phyloP scores from a whole-genome alignment of 2,329 filamentous ascomycete genomes.

The Fusarium albidum region DNA sequence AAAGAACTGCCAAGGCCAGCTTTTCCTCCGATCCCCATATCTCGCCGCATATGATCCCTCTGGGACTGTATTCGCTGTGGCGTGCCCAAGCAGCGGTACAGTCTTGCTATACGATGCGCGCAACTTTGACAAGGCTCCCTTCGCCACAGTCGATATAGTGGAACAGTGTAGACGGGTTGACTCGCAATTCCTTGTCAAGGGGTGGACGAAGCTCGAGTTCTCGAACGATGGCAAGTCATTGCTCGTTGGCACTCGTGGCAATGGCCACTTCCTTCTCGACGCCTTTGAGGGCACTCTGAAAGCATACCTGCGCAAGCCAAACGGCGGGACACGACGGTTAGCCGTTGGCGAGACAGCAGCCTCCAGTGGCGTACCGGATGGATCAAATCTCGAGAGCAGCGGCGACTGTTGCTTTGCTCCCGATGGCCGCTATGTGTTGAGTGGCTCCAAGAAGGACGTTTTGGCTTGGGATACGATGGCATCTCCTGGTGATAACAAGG shows the following conservation, averaged over 20 bases:
- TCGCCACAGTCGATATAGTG: conserved; percentile 83
- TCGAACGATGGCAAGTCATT: conserved; percentile 94
- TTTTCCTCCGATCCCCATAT: conserved; percentile 82
- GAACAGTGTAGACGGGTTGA: conserved; percentile 60
- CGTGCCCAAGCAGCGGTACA: conserved; percentile 78
- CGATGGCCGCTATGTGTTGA: conserved; percentile 87
- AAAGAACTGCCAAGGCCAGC: conserved; percentile 79
- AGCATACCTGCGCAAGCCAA: conserved; percentile 72
- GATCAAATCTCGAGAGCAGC: conserved; percentile 60
- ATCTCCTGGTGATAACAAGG: conserved; percentile 61
- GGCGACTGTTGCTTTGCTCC: conserved; percentile 90
- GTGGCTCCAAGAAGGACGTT: conserved; percentile 78
- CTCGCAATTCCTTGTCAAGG: conserved; percentile 66
- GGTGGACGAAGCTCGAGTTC: conserved; percentile 94
- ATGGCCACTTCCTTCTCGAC: conserved; percentile 91
- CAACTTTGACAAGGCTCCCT: conserved; percentile 92
- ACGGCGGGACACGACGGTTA: conserved; percentile 60
- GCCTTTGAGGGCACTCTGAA: conserved; percentile 85
- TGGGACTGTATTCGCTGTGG: conserved; percentile 89
- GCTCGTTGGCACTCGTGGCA: conserved; percentile 82
- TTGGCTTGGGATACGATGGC: conserved; percentile 85
- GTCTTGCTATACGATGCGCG: conserved; percentile 92
- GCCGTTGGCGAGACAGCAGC: conserved; percentile 60
- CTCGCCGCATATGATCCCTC: conserved; percentile 92
- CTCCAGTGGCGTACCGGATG: conserved; percentile 48